These are phyloP conservation scores for Neurospora discreta DNA, from an alignment of 495 filamentous ascomycete species.

Conservation along the genomic window DNA sequence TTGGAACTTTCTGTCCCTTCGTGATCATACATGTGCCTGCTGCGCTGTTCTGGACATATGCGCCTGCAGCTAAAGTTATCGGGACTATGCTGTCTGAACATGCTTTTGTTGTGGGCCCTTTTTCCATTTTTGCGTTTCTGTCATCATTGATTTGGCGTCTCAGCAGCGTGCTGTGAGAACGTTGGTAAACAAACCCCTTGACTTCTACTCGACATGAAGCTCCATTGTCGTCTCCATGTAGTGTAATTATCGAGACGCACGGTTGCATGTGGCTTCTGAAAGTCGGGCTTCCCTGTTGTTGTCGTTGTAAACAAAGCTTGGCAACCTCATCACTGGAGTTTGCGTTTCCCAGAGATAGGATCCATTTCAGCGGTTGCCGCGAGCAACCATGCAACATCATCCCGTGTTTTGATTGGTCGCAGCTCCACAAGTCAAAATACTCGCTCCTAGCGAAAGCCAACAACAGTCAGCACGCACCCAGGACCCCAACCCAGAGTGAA, in stretches of 20 bases:
- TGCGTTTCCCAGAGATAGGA: background rate
- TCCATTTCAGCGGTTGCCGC: slow-evolving; percentile 13
- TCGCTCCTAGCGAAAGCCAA: slow-evolving; percentile 9
- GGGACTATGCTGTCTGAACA: background rate
- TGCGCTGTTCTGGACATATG: background rate
- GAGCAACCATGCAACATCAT: slow-evolving; percentile 10
- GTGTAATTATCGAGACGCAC: background rate
- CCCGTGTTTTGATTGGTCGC: slow-evolving; percentile 11
- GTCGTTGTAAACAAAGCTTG: background rate
- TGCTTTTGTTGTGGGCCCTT: background rate
- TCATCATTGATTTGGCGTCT: background rate
- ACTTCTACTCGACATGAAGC: background rate
- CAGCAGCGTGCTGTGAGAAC: background rate
- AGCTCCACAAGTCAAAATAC: slow-evolving; percentile 17
- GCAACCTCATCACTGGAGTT: background rate
- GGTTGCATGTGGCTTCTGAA: background rate
- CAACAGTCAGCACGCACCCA: slow-evolving; percentile 7
- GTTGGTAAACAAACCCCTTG: background rate
- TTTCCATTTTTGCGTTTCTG: background rate
- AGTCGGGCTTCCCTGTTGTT: background rate
- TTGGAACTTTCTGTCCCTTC: slow-evolving; percentile 8
- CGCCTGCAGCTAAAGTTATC: background rate
- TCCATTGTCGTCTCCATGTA: background rate
- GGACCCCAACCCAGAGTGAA: background rate
- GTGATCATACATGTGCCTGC: background rate